Percentiles rank a stretch among this genome's conserved stretches.
phyloP scores from a whole-genome alignment of 805 yeast genomes.

The Grigorovia yakushimaensis region DNA sequence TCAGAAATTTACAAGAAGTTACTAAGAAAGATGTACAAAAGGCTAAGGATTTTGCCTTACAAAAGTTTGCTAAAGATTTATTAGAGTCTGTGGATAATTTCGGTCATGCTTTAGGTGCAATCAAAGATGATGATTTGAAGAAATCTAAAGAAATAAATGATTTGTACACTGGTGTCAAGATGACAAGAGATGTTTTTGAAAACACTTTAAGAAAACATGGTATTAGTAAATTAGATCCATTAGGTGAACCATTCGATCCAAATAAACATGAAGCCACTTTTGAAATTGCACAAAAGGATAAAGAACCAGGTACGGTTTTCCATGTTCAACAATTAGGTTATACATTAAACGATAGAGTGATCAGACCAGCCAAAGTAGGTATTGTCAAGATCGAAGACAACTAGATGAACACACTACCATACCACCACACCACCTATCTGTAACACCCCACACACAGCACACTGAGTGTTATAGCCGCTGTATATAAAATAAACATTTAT shows the following conservation, averaged over 20 bases:
- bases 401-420: not conserved
- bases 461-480: no score
- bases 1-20: slow-evolving; percentile 84
- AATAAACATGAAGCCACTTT: slow-evolving; percentile 89
- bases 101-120: slow-evolving; percentile 72
- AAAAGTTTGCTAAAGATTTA: slow-evolving; percentile 83
- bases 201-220: slow-evolving; percentile 79
- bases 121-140: slow-evolving; percentile 50
- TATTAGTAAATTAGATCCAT: slow-evolving; percentile 66
- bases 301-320: slow-evolving; percentile 88
- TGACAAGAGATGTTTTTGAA: slow-evolving; percentile 81
- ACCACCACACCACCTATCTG: not conserved
- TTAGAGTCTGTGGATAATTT: slow-evolving; percentile 86
- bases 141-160: slow-evolving; percentile 57
- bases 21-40: slow-evolving; percentile 80
- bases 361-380: slow-evolving; percentile 95
- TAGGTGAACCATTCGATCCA: slow-evolving; percentile 83
- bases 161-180: slow-evolving; percentile 77
- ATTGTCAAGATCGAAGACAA: slow-evolving; percentile 50
- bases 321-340: slow-evolving; percentile 88
- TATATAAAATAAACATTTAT: not conserved
- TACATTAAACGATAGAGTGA: slow-evolving; percentile 74
- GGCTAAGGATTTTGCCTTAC: slow-evolving; percentile 83
- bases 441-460: not conserved
- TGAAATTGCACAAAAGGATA: slow-evolving; percentile 75